Percentiles rank a stretch among this genome's conserved stretches.
Conservation (phyloP, 1,284 basidiomycete species). For the Peniophora sp. region DNA sequence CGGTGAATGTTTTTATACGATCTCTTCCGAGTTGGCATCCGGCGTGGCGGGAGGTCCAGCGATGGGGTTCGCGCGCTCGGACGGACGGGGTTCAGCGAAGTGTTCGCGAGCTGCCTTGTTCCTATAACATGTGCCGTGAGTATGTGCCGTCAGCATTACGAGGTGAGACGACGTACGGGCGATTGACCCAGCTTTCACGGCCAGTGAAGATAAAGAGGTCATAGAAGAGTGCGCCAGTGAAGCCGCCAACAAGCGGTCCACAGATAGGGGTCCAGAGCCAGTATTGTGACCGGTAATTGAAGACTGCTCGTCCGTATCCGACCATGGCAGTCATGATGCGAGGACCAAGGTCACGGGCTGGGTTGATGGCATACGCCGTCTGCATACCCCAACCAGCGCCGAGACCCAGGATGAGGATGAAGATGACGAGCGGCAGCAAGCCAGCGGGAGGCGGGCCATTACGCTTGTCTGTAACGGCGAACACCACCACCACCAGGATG, state of each 20-base stretch:
- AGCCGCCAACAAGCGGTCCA: constrained; percentile 49
- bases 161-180: background rate
- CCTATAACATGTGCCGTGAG: too few species aligned
- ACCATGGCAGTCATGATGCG: constrained; percentile 51
- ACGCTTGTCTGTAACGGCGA: constrained; percentile 34
- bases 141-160: too few species aligned
- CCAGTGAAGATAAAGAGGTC: constrained; percentile 47
- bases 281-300: constrained; percentile 50
- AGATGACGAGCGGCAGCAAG: constrained; percentile 47
- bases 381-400: constrained; percentile 48
- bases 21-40: too few species aligned
- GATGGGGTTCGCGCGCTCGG: background rate
- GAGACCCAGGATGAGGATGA: constrained; percentile 48
- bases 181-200: constrained; percentile 29
- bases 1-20: too few species aligned
- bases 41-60: background rate
- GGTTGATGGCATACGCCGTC: constrained; percentile 53
- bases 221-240: constrained; percentile 43
- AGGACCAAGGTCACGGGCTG: constrained; percentile 59
- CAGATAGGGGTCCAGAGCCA: constrained; percentile 72
- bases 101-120: background rate
- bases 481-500: constrained; percentile 42
- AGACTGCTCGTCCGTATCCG: constrained; percentile 49
- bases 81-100: background rate
- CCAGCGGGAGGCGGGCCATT: constrained; percentile 42